Base-by-base conservation (phyloP, 805 yeast species). In the Tetrapisispora iriomotensis region DNA sequence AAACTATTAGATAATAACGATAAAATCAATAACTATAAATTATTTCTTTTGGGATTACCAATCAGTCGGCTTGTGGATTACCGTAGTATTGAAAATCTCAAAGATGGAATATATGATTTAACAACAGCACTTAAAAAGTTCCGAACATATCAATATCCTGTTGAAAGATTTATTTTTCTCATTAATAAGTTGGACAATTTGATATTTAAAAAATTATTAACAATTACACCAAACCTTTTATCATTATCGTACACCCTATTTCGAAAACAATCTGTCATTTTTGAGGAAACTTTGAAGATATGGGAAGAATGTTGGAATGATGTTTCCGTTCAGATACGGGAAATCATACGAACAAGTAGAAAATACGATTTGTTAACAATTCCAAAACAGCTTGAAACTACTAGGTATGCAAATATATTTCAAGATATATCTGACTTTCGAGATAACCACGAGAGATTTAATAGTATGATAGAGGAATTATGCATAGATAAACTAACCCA, bases 11-110 rank as follows among this genome's bases (percentile, higher is more conserved):
- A 74, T 21, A 74, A 81, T 13, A 44, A 75, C 10, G 62, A 64
- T 4, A 59, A 60, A 18, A 74, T 86, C 0, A 61, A 65, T 10
- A 65, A 68, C n/a, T 77, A 78, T 52, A 79, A 77, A 45, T 71
- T 73, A 8, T 62, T 90, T 21, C 62, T 86, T 47, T 72, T 72
- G 34, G 92, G 81, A 38, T 63, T 88, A 12, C 94, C 95, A 0
- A 56, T 85, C 1, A 68, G 71, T 36, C 79, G 75, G 2, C 56
- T 88, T 4, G 43, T 66, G 1, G 60, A 77, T 0, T 72, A 80
- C 0, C 51, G 67, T 6, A 56, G 67, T 3, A 48, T 82, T 6
- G 53, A 52, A 0, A 65, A 66, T 20, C 57, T 84, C 1, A 68
- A 67, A 15, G 61, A 57, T 0, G 68, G 77, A 0, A 54, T 79